Evolutionary conservation across 768 basidiomycete genomes (phyloP).

Genomic region (Amyloporia xantha): DNA sequence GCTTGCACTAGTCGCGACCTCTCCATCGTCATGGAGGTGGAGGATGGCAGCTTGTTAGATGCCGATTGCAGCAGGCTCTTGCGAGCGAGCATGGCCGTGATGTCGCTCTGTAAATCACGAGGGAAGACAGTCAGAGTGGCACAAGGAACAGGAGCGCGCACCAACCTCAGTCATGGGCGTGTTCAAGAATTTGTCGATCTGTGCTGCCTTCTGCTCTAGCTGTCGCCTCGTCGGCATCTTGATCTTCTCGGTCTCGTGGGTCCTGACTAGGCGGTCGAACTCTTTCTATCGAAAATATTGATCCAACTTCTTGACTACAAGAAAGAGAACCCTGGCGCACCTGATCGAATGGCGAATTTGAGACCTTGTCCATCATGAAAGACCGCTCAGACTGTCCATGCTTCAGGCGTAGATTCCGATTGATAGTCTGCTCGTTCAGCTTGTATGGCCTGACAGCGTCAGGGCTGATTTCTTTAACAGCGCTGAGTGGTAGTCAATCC

Average conservation of each 20-base stretch:
- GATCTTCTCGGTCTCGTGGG: conserved; percentile 43
- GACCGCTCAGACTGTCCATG: conserved; percentile 60
- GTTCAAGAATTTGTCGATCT: conserved; percentile 50
- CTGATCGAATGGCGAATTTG: conserved; percentile 65
- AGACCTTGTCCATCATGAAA: conserved; percentile 83
- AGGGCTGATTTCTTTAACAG: conserved; percentile 40
- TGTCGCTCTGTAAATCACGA: conserved; percentile 86
- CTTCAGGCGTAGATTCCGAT: conserved; percentile 66
- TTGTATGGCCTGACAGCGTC: conserved; percentile 62
- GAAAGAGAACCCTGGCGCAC: background rate
- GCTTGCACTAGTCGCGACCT: conserved; percentile 62
- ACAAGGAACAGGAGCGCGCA: background rate
- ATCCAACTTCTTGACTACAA: no score
- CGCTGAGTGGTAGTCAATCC: background rate
- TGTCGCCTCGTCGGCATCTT: conserved; percentile 62
- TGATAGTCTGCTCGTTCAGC: conserved; percentile 55
- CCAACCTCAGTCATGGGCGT: conserved; percentile 76
- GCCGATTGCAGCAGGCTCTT: conserved; percentile 37
- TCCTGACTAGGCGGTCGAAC: conserved; percentile 50
- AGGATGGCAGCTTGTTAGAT: conserved; percentile 23
- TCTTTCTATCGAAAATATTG: conserved; percentile 63
- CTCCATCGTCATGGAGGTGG: conserved; percentile 41
- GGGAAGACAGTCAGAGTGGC: background rate
- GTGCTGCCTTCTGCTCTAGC: conserved; percentile 57
- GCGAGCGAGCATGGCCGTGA: conserved; percentile 69